phyloP scores from a whole-genome alignment of 2,329 filamentous ascomycete species.

The Colletotrichum abscissum region DNA sequence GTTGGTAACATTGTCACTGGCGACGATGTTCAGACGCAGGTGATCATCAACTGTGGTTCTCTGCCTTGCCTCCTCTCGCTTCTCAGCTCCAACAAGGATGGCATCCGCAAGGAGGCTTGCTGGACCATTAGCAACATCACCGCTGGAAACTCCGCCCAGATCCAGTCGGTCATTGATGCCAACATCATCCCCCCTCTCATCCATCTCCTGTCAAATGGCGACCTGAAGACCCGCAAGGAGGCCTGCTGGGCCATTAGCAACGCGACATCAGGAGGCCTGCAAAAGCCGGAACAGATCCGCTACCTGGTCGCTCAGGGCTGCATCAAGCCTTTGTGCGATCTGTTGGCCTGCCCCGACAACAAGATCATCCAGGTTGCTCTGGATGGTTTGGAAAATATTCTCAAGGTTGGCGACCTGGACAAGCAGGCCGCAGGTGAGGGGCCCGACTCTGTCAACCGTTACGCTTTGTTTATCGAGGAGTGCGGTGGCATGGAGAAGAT shows the following conservation, averaged over 20 bases:
- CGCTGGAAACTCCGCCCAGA: conserved; percentile 96
- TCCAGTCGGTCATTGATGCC: conserved; percentile 95
- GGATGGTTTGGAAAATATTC: conserved; percentile 97
- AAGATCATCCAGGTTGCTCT: conserved; percentile 99
- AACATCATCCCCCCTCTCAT: conserved; percentile 97
- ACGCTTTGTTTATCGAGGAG: conserved; percentile 98
- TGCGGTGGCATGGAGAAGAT: conserved; percentile 99
- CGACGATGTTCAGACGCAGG: conserved; percentile 98
- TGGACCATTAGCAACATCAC: conserved; percentile 99
- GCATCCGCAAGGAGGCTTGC: conserved; percentile 98
- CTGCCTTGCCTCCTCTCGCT: conserved; percentile 93
- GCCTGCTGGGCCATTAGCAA: conserved; percentile 99
- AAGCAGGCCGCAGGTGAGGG: conserved; percentile 86
- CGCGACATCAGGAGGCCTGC: conserved; percentile 94
- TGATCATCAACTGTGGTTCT: conserved; percentile 98
- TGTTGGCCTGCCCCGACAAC: conserved; percentile 96
- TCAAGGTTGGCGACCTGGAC: conserved; percentile 99
- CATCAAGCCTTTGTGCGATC: conserved; percentile 96
- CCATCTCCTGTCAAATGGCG: conserved; percentile 93
- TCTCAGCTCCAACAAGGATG: conserved; percentile 96
- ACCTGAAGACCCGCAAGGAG: conserved; percentile 99
- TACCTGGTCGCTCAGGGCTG: conserved; percentile 94
- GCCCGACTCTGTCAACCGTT: conserved; percentile 89
- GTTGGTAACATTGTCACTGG: conserved; percentile 99
- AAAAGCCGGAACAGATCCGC: conserved; percentile 98